Evolutionary conservation across 257 asterid genomes (phyloP), one percentile per base, ranked within the genome.

Genomic region (Solanum chiquidenum): DNA sequence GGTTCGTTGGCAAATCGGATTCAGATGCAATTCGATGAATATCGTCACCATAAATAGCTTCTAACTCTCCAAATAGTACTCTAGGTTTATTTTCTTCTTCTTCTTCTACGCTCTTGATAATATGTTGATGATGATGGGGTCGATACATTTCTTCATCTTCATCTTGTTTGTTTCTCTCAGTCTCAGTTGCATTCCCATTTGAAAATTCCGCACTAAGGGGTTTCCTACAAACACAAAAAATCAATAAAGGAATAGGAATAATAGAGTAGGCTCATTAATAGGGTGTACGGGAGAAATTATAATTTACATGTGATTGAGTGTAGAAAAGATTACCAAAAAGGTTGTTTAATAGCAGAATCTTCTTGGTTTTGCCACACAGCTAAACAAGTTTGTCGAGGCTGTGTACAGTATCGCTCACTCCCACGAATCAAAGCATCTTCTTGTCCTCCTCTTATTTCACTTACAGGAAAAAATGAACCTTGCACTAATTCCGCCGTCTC

Each of bases 311-410:
- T 71, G 87, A 66, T 88, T 86, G 44, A 12, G 84, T 87, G 90
- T 83, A 82, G 13, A 46, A 29, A 75, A 85, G 33, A 52, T 91
- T 92, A 95, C 96, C 96, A 90, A 84, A 92, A 89, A 86, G 89
- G 90, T 35, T 90, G 93, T 91, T 92, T 88, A 86, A 83, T 86
- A 13, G 92, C 84, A 35, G 94, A 92, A 91, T 94, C 95, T 91
- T 89, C 90, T 94, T 89, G 95, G 72, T 91, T 90, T 83, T 90
- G 94, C 94, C 94, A 92, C 89, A 88, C 89, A 87, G 90, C 93
- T 35, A 90, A 91, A 55, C 92, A 90, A 87, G 92, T 58, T 33
- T 89, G 89, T 86, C 93, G 91, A 89, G 89, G 42, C 83, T 88
- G 91, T 84, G 90, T 91, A 76, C 87, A 71, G 69, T 66, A 92